Evolutionary conservation across 1,284 basidiomycete species (phyloP).

Genomic region (Trichosporon sp.): DNA sequence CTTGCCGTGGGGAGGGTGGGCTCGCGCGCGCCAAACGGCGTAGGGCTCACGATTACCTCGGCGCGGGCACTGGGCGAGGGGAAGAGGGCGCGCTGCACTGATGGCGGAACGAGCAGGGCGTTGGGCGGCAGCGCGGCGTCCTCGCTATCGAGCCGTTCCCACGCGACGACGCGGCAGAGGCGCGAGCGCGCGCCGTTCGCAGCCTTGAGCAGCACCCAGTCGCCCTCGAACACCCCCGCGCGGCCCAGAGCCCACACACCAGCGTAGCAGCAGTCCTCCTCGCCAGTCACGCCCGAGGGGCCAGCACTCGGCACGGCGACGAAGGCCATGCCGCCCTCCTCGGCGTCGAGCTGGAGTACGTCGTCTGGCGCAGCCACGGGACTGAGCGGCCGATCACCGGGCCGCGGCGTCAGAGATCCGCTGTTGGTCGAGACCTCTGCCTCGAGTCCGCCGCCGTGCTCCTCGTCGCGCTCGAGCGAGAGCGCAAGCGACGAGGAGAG

Average conservation of each 20-base stretch:
- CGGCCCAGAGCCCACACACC: conserved; percentile 58
- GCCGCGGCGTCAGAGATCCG: conserved; percentile 44
- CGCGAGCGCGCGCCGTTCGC: conserved; percentile 20
- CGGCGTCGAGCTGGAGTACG: conserved; percentile 16
- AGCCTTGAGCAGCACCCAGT: conserved; percentile 64
- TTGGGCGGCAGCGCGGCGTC: conserved; percentile 48
- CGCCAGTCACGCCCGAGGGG: conserved; percentile 8
- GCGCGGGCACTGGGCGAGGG: conserved; percentile 9
- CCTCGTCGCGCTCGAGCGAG: conserved; percentile 24
- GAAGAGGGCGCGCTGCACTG: conserved; percentile 32
- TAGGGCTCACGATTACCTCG: conserved; percentile 38
- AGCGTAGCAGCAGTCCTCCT: conserved; percentile 35
- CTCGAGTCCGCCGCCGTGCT: conserved; percentile 23
- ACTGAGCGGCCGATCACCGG: conserved; percentile 24
- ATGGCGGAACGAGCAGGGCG: conserved; percentile 54
- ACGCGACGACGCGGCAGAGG: conserved; percentile 57
- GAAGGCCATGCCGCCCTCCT: conserved; percentile 17
- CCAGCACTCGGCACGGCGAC: conserved; percentile 2
- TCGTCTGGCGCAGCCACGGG: conserved; percentile 27
- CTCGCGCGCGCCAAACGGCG: conserved; percentile 44
- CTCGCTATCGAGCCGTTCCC: conserved; percentile 50
- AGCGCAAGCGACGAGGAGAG: conserved; percentile 14
- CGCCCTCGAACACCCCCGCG: conserved; percentile 72
- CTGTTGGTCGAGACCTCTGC: conserved; percentile 30
- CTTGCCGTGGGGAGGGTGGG: conserved; percentile 67